Base-by-base conservation (phyloP, 2,329 filamentous ascomycete species). In the Phialocephala subalpina region DNA sequence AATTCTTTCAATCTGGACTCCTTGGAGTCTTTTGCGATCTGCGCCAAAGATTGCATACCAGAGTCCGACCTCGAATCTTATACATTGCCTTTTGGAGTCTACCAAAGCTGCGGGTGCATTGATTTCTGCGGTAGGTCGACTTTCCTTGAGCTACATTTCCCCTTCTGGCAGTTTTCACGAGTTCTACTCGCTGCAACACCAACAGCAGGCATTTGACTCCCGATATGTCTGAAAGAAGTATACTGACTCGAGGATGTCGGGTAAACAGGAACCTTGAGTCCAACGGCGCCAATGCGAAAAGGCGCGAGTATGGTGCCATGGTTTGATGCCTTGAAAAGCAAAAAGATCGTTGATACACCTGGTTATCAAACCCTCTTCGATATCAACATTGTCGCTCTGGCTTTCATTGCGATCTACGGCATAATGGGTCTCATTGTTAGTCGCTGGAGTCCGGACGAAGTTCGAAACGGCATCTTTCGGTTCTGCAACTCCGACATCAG, bases 391-490 rank as follows among this genome's bases (percentile, higher is more conserved):
- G 57, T 64, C 22, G 56, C 62, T 16, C 52, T 67, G 18, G 27
- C 2, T 3, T 64, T 64, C 18, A 64, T 67, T 29, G 42, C 47
- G 20, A 16, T 64, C 16, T 63, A 64, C 49, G 65, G 65, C 6
- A 49, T 58, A 20, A 45, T 67, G 27, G 65, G 62, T 1, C 40
- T 67, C 35, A 18, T 67, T 8, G 49, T 56, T 27, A 65, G 61
- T 33, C 63, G 40, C 14, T 65, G 27, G 12, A 65, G 52, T 25
- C 62, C 64, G 38, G 60, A 58, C 14, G 62, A 67, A 38, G 58
- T 62, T 20, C 65, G 62, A 2, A 64, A 67, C 52, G 58, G 38
- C 2, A 65, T 67, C 27, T 67, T 67, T 53, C 57, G 57, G 3
- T 22, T 62, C 18, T 58, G 36, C 20, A 67, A 65, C 47, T 20